These are phyloP conservation scores for Saturnispora galanensis DNA, from an alignment of 805 yeast genomes.

Conservation along the genomic window DNA sequence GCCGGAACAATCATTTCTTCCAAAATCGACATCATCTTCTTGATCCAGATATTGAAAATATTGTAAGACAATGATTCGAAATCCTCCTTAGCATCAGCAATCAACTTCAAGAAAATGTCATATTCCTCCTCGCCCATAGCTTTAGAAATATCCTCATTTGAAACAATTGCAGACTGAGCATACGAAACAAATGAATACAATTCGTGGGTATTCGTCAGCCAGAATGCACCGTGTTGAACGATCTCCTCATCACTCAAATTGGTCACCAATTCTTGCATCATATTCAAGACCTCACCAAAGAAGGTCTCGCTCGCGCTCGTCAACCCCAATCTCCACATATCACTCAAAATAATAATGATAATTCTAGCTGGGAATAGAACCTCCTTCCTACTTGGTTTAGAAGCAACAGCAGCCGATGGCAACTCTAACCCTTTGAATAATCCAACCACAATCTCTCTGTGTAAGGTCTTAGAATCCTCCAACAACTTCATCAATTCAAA, in stretches of 20 bases:
- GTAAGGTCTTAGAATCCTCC: conserved; percentile 62
- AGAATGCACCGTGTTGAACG: conserved; percentile 88
- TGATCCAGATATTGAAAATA: conserved; percentile 95
- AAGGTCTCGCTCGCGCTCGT: conserved; percentile 87
- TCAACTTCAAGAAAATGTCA: conserved; percentile 78
- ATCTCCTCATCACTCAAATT: conserved; percentile 77
- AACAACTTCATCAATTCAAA: conserved; percentile 64
- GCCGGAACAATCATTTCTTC: conserved; percentile 94
- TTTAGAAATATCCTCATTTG: conserved; percentile 65
- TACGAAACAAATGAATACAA: conserved; percentile 87
- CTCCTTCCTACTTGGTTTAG: conserved; percentile 76
- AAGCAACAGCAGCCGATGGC: conserved; percentile 79
- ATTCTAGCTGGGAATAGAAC: conserved; percentile 94
- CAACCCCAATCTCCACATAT: conserved; percentile 96
- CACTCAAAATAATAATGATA: conserved; percentile 81
- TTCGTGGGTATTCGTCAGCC: conserved; percentile 96
- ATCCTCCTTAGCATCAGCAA: conserved; percentile 87
- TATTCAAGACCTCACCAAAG: conserved; percentile 78
- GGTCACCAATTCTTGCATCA: conserved; percentile 77
- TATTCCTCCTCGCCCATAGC: conserved; percentile 89
- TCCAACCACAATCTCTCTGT: conserved; percentile 79
- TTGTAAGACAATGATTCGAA: conserved; percentile 88
- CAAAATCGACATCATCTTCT: conserved; percentile 80
- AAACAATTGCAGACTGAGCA: conserved; percentile 86
- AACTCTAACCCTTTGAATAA: conserved; percentile 74